These are phyloP conservation scores for Tetracladium setigerum DNA, from an alignment of 495 filamentous ascomycete species.

Conservation along the genomic window DNA sequence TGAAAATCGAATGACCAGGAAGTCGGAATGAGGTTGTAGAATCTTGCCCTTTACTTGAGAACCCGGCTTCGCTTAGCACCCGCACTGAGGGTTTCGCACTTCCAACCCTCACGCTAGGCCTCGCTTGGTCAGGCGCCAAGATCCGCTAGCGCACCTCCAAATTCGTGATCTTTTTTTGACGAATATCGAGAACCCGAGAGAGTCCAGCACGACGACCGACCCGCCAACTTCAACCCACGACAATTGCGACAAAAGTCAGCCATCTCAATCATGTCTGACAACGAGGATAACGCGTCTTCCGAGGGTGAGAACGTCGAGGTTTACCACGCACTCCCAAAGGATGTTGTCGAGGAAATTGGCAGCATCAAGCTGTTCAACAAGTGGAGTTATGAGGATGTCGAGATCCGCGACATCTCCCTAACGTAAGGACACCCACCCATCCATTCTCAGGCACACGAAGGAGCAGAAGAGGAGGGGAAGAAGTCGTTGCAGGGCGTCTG, in stretches of 20 bases:
- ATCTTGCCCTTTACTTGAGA: slow-evolving; percentile 5
- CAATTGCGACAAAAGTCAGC: slow-evolving; percentile 5
- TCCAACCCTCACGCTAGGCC: too few relatives aligned
- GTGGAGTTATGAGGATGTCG: slow-evolving; percentile 98
- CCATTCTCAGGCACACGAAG: neutral
- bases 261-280: slow-evolving; percentile 76
- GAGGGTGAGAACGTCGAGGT: slow-evolving; percentile 72
- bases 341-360: slow-evolving; percentile 83
- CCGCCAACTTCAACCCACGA: neutral
- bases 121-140: too few relatives aligned
- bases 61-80: neutral
- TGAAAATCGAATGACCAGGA: slow-evolving; percentile 19
- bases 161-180: slow-evolving; percentile 6
- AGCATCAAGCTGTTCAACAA: slow-evolving; percentile 97
- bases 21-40: neutral
- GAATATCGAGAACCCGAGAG: neutral
- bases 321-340: slow-evolving; percentile 88
- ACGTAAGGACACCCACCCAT: slow-evolving; percentile 64
- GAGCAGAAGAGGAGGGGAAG: too few relatives aligned
- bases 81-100: too few relatives aligned
- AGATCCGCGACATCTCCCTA: slow-evolving; percentile 98
- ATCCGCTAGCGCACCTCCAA: slow-evolving; percentile 1
- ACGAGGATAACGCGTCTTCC: slow-evolving; percentile 59
- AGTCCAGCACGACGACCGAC: slow-evolving; percentile 4
- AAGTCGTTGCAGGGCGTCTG: too few relatives aligned